phyloP scores from a whole-genome alignment of 306 rosid genomes.

The Rosa persica region DNA sequence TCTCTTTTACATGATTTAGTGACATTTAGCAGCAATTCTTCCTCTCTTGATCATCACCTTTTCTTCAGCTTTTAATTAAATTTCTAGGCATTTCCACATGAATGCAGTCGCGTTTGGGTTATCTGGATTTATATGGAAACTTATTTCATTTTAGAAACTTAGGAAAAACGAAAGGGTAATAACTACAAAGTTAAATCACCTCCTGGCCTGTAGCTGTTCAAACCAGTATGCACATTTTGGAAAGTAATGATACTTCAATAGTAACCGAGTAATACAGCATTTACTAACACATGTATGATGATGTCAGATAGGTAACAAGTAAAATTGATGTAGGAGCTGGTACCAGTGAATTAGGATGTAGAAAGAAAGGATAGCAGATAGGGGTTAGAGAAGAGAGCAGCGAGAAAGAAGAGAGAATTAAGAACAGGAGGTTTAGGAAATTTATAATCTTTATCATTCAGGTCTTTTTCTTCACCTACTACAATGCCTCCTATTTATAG shows the following conservation, averaged over 20 bases:
- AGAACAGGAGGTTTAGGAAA: too few species aligned
- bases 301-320: not conserved
- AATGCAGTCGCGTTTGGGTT: not conserved
- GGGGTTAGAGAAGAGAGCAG: too few species aligned
- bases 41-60: not conserved
- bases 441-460: too few species aligned
- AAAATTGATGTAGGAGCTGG: not conserved
- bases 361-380: too few species aligned
- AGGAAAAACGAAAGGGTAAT: not conserved
- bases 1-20: not conserved
- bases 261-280: not conserved
- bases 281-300: not conserved
- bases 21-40: not conserved
- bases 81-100: not conserved
- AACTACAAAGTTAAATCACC: not conserved
- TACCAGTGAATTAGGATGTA: too few species aligned
- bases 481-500: too few species aligned
- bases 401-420: too few species aligned
- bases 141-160: not conserved
- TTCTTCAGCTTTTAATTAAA: not conserved
- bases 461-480: too few species aligned
- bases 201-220: not conserved
- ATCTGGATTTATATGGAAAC: not conserved
- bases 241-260: not conserved
- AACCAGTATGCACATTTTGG: too few species aligned